phyloP scores from a whole-genome alignment of 2,329 filamentous ascomycete species.

The Venturia effusa region DNA sequence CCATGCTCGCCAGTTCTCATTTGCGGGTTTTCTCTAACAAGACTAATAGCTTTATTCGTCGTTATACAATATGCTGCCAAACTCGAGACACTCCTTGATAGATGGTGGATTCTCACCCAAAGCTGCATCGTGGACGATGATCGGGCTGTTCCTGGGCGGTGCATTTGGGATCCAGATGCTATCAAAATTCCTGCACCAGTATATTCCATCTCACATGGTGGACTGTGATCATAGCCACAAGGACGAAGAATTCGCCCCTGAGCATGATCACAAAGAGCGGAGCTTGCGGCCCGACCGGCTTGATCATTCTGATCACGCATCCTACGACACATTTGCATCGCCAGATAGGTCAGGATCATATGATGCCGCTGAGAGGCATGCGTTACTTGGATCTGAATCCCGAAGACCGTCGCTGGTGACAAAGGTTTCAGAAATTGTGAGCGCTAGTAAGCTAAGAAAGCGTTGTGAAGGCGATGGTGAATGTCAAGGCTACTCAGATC shows the following conservation, averaged over 20 bases:
- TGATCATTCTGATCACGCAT: neutral
- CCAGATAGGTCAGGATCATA: neutral
- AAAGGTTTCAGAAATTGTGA: slow-evolving; percentile 39
- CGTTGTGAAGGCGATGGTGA: slow-evolving; percentile 47
- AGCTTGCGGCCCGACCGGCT: slow-evolving; percentile 9
- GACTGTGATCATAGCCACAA: slow-evolving; percentile 68
- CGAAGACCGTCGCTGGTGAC: slow-evolving; percentile 29
- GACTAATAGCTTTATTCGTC: slow-evolving; percentile 72
- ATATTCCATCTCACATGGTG: slow-evolving; percentile 68
- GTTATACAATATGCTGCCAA: slow-evolving; percentile 86
- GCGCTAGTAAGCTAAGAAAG: slow-evolving; percentile 30
- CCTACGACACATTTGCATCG: neutral
- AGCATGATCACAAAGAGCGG: slow-evolving; percentile 18
- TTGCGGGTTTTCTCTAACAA: neutral
- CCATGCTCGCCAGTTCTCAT: slow-evolving; percentile 9
- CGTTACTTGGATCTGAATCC: neutral
- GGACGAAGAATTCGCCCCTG: slow-evolving; percentile 33
- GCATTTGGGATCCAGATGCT: slow-evolving; percentile 66
- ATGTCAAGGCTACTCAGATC: slow-evolving; percentile 51
- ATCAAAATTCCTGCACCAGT: slow-evolving; percentile 60
- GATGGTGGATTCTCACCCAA: slow-evolving; percentile 57
- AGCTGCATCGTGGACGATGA: slow-evolving; percentile 56
- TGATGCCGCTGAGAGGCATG: neutral
- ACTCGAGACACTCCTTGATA: slow-evolving; percentile 66
- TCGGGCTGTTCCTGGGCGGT: slow-evolving; percentile 58